Conservation (phyloP, 1,284 basidiomycete species). For the Rhodotorula sp. region DNA sequence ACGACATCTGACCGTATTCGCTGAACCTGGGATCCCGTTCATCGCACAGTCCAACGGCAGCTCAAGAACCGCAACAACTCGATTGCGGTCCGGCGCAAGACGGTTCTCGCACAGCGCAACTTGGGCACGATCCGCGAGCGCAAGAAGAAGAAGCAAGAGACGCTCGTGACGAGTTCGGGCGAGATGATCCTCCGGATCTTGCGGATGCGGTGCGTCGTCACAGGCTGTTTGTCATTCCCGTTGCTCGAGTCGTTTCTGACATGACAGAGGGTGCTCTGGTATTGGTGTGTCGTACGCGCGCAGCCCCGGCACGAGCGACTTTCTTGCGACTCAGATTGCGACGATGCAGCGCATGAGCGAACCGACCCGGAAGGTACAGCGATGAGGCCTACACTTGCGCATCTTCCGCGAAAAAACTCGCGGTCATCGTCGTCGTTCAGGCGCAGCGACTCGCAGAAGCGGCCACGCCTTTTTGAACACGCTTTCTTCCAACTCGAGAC, state of each 20-base stretch:
- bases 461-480: too few relatives aligned
- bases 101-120: slow-evolving; percentile 80
- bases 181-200: slow-evolving; percentile 90
- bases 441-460: too few relatives aligned
- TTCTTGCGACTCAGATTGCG: slow-evolving; percentile 71
- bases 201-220: slow-evolving; percentile 60
- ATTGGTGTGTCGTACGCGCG: not conserved
- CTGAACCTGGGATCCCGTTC: too few relatives aligned
- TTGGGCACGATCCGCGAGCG: slow-evolving; percentile 93
- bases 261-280: not conserved
- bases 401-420: not conserved
- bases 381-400: not conserved
- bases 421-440: too few relatives aligned
- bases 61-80: slow-evolving; percentile 24
- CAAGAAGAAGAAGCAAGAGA: slow-evolving; percentile 81
- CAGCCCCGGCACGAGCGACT: slow-evolving; percentile 78
- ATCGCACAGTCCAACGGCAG: slow-evolving; percentile 54
- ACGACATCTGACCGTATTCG: slow-evolving; percentile 45
- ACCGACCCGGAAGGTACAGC: slow-evolving; percentile 20
- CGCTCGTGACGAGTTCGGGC: slow-evolving; percentile 61
- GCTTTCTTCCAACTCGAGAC: too few relatives aligned
- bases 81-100: slow-evolving; percentile 65
- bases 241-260: too few relatives aligned
- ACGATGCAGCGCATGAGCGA: slow-evolving; percentile 42
- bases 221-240: not conserved